Evolutionary conservation across 2,329 filamentous ascomycete species (phyloP).

Genomic region (Aspergillus fumigatus): DNA sequence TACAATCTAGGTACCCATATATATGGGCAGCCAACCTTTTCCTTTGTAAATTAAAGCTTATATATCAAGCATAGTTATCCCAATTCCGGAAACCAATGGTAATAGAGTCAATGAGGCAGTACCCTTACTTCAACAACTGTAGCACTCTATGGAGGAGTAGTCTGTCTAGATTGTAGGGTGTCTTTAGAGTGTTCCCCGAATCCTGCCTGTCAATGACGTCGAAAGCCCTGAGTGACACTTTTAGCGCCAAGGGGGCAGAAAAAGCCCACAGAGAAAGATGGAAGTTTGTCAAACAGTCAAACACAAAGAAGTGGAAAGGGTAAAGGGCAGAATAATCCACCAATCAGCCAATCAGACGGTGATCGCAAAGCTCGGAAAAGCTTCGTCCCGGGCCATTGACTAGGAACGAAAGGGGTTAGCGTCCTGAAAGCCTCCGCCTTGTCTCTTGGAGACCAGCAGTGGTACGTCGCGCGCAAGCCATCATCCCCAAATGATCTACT

Average conservation of each 20-base stretch:
- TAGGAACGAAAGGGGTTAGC: slow-evolving; percentile 22
- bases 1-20: not conserved
- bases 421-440: slow-evolving; percentile 29
- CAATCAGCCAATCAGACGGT: not conserved
- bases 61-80: not conserved
- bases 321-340: not conserved
- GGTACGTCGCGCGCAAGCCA: slow-evolving; percentile 37
- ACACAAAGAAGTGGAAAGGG: not conserved
- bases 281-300: not conserved
- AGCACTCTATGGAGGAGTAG: not conserved
- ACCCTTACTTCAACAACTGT: not conserved
- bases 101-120: not conserved
- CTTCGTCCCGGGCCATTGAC: slow-evolving; percentile 15
- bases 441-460: slow-evolving; percentile 30
- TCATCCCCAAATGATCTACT: slow-evolving; percentile 20
- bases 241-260: not conserved
- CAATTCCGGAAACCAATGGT: not conserved
- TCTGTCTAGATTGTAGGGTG: too few species aligned
- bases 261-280: not conserved
- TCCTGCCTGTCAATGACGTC: slow-evolving; percentile 29
- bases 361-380: slow-evolving; percentile 21
- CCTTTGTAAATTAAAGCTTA: not conserved
- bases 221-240: slow-evolving; percentile 3
- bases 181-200: not conserved
- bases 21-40: not conserved